Percentiles rank a stretch among this genome's conserved stretches.
Conservation (phyloP, 768 basidiomycete species). For the Pleurotus djamor region DNA sequence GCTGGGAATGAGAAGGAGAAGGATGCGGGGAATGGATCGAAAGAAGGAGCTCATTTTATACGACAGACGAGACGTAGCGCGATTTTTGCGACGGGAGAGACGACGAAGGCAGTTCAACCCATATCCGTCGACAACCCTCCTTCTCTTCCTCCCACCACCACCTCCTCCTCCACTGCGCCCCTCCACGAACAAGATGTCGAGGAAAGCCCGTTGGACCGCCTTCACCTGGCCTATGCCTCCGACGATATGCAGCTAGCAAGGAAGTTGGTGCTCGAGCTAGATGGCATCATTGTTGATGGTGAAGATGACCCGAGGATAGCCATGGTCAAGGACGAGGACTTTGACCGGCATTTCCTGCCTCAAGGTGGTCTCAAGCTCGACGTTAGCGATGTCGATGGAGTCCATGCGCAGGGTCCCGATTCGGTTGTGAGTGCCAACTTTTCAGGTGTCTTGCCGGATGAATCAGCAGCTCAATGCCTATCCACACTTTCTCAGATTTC, state of each 20-base stretch:
- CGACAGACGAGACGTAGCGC: not conserved
- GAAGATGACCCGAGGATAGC: slow-evolving; percentile 65
- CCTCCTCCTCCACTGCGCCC: slow-evolving; percentile 25
- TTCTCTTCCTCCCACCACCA: slow-evolving; percentile 21
- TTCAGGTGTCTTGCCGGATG: not conserved
- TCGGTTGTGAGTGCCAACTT: not conserved
- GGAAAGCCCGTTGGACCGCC: slow-evolving; percentile 56
- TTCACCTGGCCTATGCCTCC: slow-evolving; percentile 64
- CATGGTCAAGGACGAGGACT: slow-evolving; percentile 52
- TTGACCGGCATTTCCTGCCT: slow-evolving; percentile 45
- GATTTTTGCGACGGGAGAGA: not conserved
- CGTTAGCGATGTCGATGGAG: slow-evolving; percentile 11
- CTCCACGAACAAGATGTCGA: not conserved
- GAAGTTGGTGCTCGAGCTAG: slow-evolving; percentile 58
- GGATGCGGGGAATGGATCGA: not conserved
- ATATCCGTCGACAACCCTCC: slow-evolving; percentile 10
- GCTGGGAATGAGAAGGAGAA: not conserved
- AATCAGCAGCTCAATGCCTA: not conserved
- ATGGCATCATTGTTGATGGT: slow-evolving; percentile 57
- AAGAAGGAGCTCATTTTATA: not conserved
- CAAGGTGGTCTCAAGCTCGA: slow-evolving; percentile 35
- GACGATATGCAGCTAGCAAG: slow-evolving; percentile 69
- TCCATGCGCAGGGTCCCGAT: not conserved
- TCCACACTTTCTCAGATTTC: not conserved
- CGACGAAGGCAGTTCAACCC: not conserved